Conservation (phyloP, 2,329 filamentous ascomycete genomes). For the Cytospora piceicola region DNA sequence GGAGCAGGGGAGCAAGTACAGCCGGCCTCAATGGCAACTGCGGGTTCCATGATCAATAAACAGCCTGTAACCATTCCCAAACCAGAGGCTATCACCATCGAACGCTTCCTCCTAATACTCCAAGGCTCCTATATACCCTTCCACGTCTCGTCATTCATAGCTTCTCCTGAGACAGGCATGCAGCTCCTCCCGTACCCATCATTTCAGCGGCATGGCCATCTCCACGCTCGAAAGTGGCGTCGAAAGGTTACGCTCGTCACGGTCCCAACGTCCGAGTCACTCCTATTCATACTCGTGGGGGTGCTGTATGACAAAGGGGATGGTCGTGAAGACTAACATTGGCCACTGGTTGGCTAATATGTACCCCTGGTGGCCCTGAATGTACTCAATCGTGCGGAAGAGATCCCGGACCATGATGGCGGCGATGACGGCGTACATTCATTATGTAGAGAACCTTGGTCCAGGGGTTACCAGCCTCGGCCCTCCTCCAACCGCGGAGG, state of each 20-base stretch:
- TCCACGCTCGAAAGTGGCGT: slow-evolving; percentile 19
- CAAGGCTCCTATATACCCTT: neutral
- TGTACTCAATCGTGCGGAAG: slow-evolving; percentile 46
- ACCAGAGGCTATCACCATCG: neutral
- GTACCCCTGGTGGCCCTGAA: slow-evolving; percentile 38
- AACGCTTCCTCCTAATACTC: neutral
- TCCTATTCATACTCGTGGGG: slow-evolving; percentile 6
- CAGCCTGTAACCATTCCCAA: neutral
- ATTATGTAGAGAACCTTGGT: slow-evolving; percentile 34
- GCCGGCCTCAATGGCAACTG: no score
- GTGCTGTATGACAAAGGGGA: slow-evolving; percentile 31
- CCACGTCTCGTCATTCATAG: neutral
- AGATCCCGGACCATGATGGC: slow-evolving; percentile 45
- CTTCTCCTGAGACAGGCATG: neutral
- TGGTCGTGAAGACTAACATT: slow-evolving; percentile 33
- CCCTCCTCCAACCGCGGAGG: slow-evolving; percentile 23
- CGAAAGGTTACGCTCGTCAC: slow-evolving; percentile 10
- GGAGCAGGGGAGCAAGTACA: neutral
- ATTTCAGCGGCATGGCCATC: slow-evolving; percentile 9
- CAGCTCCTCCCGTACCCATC: neutral
- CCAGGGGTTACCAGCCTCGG: slow-evolving; percentile 34
- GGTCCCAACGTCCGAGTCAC: neutral
- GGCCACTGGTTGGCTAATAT: slow-evolving; percentile 37
- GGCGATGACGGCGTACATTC: slow-evolving; percentile 31
- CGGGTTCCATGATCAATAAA: no score